Base-by-base conservation (phyloP, 1,139 yeast genomes). In the Saccharomyces hybrid region DNA sequence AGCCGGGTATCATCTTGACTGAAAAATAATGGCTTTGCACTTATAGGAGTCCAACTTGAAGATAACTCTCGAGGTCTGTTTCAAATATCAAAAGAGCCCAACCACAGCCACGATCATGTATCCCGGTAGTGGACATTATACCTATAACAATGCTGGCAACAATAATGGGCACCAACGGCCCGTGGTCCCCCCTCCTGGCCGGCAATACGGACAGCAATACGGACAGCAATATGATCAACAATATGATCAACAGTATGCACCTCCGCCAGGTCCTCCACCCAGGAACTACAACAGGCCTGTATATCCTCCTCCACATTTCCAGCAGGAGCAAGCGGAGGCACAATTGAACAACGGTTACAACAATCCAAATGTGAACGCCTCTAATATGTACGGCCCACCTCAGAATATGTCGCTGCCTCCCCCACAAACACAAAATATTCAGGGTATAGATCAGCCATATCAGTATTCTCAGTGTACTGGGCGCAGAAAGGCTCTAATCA, bases 391-490 rank as follows among this genome's bases (percentile, higher is more conserved):
- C 50, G 51, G 49, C 4, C 63, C 56, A 47, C 64, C 65, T 4
- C 50, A 53, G 27, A 50, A 56, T 27, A 51, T 62, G 55, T 51
- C 60, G 30, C 57, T 55, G 13, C 69, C 69, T 46, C 69, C 69
- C 4, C 59, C 59, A 44, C 58, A 57, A 41, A 55, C 61, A 27
- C 68, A 63, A 48, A 52, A 55, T 11, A 58, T 62, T 27, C 63
- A 60, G 48, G 59, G 66, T 56, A 30, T 52, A 23, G 56, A 58
- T 25, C 63, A 63, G 64, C 73, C 61, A 38, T 86, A 73, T 70
- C 86, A 83, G 68, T 87, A 86, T 73, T 88, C 96, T 44, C 81
- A 82, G 69, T 86, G 93, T 75, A 72, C 80, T 1, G 96, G 96
- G 20, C 75, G 75, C 50, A 82, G 85, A 61, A 91, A 90, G 74